A percentile compares a stretch with the other conserved stretches of the same genome.
These are phyloP conservation scores for Anaeromyces robustus DNA, from an alignment of 192 early-diverging fungal genomes.

Conservation along the genomic window DNA sequence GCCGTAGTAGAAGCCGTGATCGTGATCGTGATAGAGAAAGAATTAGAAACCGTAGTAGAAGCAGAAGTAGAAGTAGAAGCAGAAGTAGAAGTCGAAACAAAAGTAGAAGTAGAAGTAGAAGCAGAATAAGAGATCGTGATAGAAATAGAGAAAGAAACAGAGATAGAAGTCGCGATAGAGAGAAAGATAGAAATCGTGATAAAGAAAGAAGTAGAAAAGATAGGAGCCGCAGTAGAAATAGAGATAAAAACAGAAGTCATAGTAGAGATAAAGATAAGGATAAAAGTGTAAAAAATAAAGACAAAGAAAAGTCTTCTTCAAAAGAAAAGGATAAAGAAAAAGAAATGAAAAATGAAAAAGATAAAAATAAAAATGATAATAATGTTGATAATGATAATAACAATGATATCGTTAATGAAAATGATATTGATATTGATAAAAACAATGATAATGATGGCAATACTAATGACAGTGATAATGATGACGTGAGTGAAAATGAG, in stretches of 20 bases:
- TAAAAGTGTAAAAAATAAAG: not conserved
- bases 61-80: not conserved
- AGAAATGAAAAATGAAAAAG: not conserved
- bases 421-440: not conserved
- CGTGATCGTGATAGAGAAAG: not conserved
- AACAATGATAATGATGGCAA: not conserved
- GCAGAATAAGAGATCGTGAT: not conserved
- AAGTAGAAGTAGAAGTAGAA: not conserved
- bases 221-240: not conserved
- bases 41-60: not conserved
- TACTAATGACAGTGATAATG: too few relatives aligned
- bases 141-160: not conserved
- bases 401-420: not conserved
- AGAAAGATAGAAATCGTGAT: not conserved
- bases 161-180: not conserved
- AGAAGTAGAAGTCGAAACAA: not conserved
- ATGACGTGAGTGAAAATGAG: too few relatives aligned
- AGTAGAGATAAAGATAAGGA: not conserved
- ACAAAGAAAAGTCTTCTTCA: not conserved
- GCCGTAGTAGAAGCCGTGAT: not conserved
- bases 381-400: not conserved
- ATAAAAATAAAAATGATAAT: not conserved
- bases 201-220: not conserved
- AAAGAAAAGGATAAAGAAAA: not conserved
- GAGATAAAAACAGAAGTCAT: not conserved